phyloP scores from a whole-genome alignment of 2,329 filamentous ascomycete species.

The Fusarium globosum region DNA sequence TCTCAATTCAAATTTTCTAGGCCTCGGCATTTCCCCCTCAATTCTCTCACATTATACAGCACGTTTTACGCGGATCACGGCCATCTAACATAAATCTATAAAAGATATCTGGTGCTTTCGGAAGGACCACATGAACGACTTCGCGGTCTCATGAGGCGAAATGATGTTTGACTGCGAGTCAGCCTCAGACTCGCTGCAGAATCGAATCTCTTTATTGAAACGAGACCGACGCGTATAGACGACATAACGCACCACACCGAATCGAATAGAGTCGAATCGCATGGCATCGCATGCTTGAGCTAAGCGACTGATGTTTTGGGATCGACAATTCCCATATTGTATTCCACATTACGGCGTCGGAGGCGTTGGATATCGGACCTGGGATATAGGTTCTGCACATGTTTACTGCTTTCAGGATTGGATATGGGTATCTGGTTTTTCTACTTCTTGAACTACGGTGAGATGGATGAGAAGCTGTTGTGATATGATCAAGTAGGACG shows the following conservation, averaged over 20 bases:
- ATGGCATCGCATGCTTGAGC: slow-evolving; percentile 14
- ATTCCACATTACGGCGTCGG: slow-evolving; percentile 38
- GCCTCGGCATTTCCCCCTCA: neutral
- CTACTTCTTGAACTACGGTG: neutral
- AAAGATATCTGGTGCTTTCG: slow-evolving; percentile 18
- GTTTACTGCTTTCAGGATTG: slow-evolving; percentile 14
- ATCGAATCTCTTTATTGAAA: slow-evolving; percentile 12
- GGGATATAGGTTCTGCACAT: slow-evolving; percentile 29
- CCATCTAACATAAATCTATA: slow-evolving; percentile 18
- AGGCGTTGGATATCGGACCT: slow-evolving; percentile 38
- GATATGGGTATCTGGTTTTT: neutral
- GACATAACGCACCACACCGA: slow-evolving; percentile 15
- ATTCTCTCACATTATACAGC: slow-evolving; percentile 12
- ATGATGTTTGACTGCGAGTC: slow-evolving; percentile 19
- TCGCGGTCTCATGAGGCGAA: slow-evolving; percentile 36
- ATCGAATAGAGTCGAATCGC: neutral
- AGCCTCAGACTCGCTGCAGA: slow-evolving; percentile 1
- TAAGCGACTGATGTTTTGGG: neutral
- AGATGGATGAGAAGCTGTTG: neutral
- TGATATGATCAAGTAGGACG: neutral
- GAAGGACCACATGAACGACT: slow-evolving; percentile 29
- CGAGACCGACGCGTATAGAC: slow-evolving; percentile 24
- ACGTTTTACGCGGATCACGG: slow-evolving; percentile 23
- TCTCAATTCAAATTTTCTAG: slow-evolving; percentile 13
- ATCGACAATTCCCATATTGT: slow-evolving; percentile 19